Evolutionary conservation across 2,329 filamentous ascomycete species (phyloP), one percentile per base, ranked within the genome.

Genomic region (Hypocrella siamensis): DNA sequence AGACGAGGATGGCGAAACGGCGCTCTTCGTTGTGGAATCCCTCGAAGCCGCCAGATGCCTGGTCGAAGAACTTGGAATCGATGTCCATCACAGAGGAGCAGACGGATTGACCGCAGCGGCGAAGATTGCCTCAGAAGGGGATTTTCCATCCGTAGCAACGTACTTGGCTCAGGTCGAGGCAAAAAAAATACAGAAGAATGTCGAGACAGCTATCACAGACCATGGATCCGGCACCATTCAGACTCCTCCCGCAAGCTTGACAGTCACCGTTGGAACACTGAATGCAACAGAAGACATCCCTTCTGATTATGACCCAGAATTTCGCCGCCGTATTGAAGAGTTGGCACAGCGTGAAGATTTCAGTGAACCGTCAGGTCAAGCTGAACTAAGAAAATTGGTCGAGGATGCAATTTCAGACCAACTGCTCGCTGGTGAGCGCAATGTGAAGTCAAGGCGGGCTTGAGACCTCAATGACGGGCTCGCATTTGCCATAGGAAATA

Each of bases 1-100:
- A 42, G 90, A 98, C 49, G 83, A 93, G 52, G 90, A 98, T 51
- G 72, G 76, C 35, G 90, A 98, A 57, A 94, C 88, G 2, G 80
- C 88, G n/a, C 63, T 98, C 4, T 98, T 93, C 48, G 83, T 85
- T n/a, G 75, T 77, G 18, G 90, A 98, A 56, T 82, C 74, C 0
- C 63, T 79, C 30, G 76, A 81, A 4, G 77, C 84, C 27, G 88
- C 88, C 15, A 72, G 71, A 44, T 70, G 77, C 32, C 63, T 98
- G 6, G 70, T 96, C 3, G 83, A 92, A 46, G 84, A 93, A 52
- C 63, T 96, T 3, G 72, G 75, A 5, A 71, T 80, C 19, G 75
- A 93, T 43, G 53, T 70, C 24, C 57, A 56, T 15, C 61, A 77
- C 36, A 66, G 59, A 42, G 86, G 90, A 40, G 60, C 66, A 16